Evolutionary conservation across 148 eudicot species (phyloP).

Genomic region (Chenopodium berlandieri): DNA sequence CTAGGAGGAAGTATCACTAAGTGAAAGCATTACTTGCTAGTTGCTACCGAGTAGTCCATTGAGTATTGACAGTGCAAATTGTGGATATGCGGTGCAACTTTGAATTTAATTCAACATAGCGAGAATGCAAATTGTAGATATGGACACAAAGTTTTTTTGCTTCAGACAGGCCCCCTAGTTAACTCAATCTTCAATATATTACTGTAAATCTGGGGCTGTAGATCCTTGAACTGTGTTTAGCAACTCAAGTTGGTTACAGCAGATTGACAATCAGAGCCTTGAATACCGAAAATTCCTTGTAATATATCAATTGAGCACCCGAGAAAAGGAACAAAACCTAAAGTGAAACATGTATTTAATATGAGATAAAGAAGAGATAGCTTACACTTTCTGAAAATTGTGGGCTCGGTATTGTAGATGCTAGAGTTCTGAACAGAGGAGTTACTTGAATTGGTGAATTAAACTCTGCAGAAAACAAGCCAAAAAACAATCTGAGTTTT

Average conservation of each 20-base stretch:
- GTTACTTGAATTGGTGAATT: slow-evolving; percentile 80
- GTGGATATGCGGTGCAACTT: background rate
- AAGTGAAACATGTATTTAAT: background rate
- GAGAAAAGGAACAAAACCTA: no score
- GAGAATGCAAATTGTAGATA: background rate
- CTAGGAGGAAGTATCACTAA: background rate
- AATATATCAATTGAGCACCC: background rate
- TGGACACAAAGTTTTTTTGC: background rate
- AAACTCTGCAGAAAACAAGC: slow-evolving; percentile 46
- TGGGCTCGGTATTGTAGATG: slow-evolving; percentile 88
- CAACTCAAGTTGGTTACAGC: background rate
- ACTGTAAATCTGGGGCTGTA: background rate
- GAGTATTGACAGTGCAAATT: background rate
- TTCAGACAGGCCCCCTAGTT: no score
- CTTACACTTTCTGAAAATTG: slow-evolving; percentile 98
- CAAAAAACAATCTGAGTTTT: slow-evolving; percentile 26
- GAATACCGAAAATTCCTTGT: background rate
- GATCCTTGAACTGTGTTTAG: background rate
- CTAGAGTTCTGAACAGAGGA: slow-evolving; percentile 71
- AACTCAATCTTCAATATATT: background rate
- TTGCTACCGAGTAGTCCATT: background rate
- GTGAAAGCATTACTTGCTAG: background rate
- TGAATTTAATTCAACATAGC: background rate
- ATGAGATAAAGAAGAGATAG: slow-evolving; percentile 21
- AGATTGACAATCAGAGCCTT: background rate